These are phyloP conservation scores for Cyberlindnera lachancei DNA, from an alignment of 805 yeast species.

Conservation along the genomic window DNA sequence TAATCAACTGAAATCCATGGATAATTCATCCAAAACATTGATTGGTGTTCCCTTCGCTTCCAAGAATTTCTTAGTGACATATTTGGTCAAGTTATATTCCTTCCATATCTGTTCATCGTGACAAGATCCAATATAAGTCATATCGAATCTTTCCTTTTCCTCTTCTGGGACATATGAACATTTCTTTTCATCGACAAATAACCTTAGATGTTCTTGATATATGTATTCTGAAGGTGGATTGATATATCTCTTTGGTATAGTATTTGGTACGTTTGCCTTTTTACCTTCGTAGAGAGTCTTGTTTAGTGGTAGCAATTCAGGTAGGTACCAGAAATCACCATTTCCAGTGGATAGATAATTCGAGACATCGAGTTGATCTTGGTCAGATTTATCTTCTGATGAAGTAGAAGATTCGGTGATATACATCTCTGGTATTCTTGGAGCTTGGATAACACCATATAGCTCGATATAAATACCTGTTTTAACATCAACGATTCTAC, in stretches of 20 bases:
- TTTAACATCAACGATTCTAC: slow-evolving; percentile 52
- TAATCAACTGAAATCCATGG: slow-evolving; percentile 12
- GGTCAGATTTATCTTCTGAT: slow-evolving; percentile 5
- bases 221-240: slow-evolving; percentile 23
- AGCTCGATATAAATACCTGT: slow-evolving; percentile 56
- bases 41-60: slow-evolving; percentile 12
- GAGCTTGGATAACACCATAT: slow-evolving; percentile 33
- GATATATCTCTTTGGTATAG: slow-evolving; percentile 32
- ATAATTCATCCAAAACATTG: slow-evolving; percentile 19
- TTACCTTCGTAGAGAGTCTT: slow-evolving; percentile 54
- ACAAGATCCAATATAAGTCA: slow-evolving; percentile 34
- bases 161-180: slow-evolving; percentile 35
- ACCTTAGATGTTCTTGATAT: slow-evolving; percentile 29
- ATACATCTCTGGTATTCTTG: slow-evolving; percentile 21
- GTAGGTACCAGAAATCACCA: slow-evolving; percentile 40
- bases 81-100: slow-evolving; percentile 29
- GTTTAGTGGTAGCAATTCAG: slow-evolving; percentile 46
- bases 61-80: slow-evolving; percentile 16
- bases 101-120: slow-evolving; percentile 32
- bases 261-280: slow-evolving; percentile 37
- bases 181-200: slow-evolving; percentile 30
- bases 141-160: slow-evolving; percentile 28
- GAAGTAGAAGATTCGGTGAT: no score
- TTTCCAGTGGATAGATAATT: slow-evolving; percentile 29
- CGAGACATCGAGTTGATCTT: slow-evolving; percentile 8